Evolutionary conservation across 192 early-diverging fungal genomes (phyloP), one percentile per base, ranked within the genome.

Genomic region (Entrophospora sp.): DNA sequence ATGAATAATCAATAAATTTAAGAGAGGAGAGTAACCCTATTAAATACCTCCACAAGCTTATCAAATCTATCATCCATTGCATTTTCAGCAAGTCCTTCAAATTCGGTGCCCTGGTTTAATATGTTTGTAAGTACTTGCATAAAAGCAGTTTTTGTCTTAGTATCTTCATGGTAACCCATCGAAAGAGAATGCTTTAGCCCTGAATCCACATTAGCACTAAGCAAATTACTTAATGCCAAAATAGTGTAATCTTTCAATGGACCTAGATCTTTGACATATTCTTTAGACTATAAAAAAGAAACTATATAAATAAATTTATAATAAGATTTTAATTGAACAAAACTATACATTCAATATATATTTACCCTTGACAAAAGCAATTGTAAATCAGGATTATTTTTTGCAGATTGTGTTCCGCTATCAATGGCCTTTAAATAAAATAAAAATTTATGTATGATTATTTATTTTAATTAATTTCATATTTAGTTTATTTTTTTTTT

Each of bases 121-220:
- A 97, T 86, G 58, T 95, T 91, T 22, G 91, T 93, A 38, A 98
- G 75, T 36, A 98, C 93, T 55, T 93, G 85, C 71, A 93, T 92
- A 67, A 97, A 98, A n/a, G 92, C 83, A 0, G 90, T 87, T 18
- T 95, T 81, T 55, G 89, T 91, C 69, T 87, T 85, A 18, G 86
- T 82, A 73, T 97, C 93, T 73, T 93, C 93, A 70, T 96, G 89
- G 67, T 95, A 97, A 22, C 85, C 89, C 79, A 93, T 88, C 0
- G 90, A 82, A 22, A 98, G 74, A 45, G 92, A 93, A 71, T 87
- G 91, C 74, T 88, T 87, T 58, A 98, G 76, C 18, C 92, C 95
- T 44, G 92, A 85, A 71, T 96, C 95, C 45, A 97, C 81, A 75
- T 98, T 98, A 6, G 91, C 88, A 13, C 88, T 84, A 30, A 98